Base-by-base conservation (phyloP, 192 early-diverging fungal species). In the Backusella sp. region DNA sequence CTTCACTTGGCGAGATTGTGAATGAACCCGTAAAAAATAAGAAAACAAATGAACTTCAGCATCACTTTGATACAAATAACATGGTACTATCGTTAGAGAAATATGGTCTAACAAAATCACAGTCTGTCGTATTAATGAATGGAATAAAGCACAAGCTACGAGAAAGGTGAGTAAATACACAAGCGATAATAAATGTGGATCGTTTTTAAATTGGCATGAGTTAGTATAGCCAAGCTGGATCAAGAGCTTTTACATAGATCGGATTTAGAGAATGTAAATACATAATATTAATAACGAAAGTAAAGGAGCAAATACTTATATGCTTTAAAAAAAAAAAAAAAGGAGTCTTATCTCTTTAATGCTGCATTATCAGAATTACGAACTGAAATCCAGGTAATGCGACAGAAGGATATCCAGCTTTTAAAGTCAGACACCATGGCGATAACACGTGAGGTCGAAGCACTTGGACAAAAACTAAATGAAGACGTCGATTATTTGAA, bases 281-380 rank as follows among this genome's bases (percentile, higher is more conserved):
- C 67, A 56, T 12, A 59, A 17, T 35, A 72, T 17, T 26, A 28
- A 41, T 14, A 62, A 56, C 8, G 23, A 56, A 56, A 56, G 5
- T 46, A 15, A 23, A 62, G 56, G 56, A 62, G 56, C 8, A 28
- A 0, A 23, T 34, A 39, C 39, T 42, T 70, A 71, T 39, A 12
- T 39, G 37, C 37, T 44, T 17, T 0, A 44, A 44, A 44, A 44
- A 44, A 4, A 44, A 44, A 44, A 44, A 44, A 44, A 68, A 66
- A 86, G 83, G 89, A 93, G 70, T 84, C 90, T 0, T 97, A 97
- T 75, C 76, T 95, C 65, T 94, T 92, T 84, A 91, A 94, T 59
- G 91, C 94, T 9, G 91, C 93, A 11, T 84, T 97, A 41, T 88
- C 92, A 35, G 94, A 97, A 76, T 87, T 94, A 46, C 85, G 91